Percentiles rank a stretch among this genome's conserved stretches.
Conservation (phyloP, 2,329 filamentous ascomycete species). For the Meredithiella fracta region DNA sequence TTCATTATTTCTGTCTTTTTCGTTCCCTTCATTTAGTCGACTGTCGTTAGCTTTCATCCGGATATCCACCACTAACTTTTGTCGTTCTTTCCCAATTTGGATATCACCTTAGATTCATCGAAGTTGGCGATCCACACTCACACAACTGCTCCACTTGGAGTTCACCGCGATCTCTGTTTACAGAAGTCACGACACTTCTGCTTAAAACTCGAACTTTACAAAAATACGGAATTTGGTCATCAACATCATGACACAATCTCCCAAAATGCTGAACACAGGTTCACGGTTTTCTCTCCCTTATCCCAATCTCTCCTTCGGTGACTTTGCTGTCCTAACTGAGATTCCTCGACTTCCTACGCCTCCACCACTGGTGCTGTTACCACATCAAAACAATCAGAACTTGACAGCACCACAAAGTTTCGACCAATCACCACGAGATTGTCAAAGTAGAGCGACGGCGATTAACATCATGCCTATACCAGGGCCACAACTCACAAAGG, state of each 20-base stretch:
- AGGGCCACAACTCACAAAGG: slow-evolving; percentile 10
- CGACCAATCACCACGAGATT: slow-evolving; percentile 6
- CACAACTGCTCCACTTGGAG: too few species aligned
- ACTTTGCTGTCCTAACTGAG: slow-evolving; percentile 17
- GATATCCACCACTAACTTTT: too few species aligned
- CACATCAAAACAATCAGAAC: neutral
- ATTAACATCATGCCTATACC: slow-evolving; percentile 10
- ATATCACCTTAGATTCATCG: too few species aligned
- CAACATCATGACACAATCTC: neutral
- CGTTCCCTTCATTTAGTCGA: too few species aligned
- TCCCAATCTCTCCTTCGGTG: slow-evolving; percentile 21
- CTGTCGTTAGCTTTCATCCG: neutral
- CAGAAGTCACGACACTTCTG: neutral
- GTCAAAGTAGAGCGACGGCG: slow-evolving; percentile 8
- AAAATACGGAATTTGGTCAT: neutral
- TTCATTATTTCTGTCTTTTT: too few species aligned
- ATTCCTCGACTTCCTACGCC: slow-evolving; percentile 10
- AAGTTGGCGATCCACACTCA: neutral
- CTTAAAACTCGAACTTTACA: neutral
- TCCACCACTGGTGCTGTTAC: neutral
- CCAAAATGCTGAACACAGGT: slow-evolving; percentile 9
- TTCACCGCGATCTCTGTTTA: too few species aligned
- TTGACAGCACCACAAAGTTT: neutral
- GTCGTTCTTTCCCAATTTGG: too few species aligned
- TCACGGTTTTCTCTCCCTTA: slow-evolving; percentile 21